Conservation (phyloP, 2,329 filamentous ascomycete species). For the Aspergillus luchuensis region DNA sequence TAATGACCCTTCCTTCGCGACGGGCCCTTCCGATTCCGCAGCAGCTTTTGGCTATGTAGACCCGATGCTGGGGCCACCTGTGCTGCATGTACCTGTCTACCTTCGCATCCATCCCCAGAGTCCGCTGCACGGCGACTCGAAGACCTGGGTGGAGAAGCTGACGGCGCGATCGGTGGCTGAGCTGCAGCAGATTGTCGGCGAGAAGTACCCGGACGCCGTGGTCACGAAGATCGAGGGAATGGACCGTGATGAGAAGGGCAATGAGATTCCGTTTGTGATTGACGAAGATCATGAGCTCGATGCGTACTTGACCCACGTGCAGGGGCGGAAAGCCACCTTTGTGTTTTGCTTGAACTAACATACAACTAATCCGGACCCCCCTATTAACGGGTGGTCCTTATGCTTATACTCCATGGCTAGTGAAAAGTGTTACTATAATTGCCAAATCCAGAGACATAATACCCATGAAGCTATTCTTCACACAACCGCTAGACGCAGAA, state of each 20-base stretch:
- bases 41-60: constrained; percentile 41
- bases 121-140: constrained; percentile 49
- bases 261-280: constrained; percentile 65
- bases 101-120: constrained; percentile 70
- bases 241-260: constrained; percentile 60
- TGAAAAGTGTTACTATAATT: too few species aligned
- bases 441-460: too few species aligned
- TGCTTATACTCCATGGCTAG: too few species aligned
- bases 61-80: constrained; percentile 34
- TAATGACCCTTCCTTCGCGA: constrained; percentile 46
- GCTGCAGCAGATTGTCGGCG: constrained; percentile 61
- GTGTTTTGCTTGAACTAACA: constrained; percentile 42
- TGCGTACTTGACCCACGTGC: constrained; percentile 69
- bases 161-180: constrained; percentile 61
- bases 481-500: too few species aligned
- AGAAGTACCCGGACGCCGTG: constrained; percentile 62
- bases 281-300: constrained; percentile 71
- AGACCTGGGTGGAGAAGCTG: constrained; percentile 68
- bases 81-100: constrained; percentile 60
- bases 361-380: too few species aligned
- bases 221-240: constrained; percentile 67
- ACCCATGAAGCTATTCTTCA: too few species aligned
- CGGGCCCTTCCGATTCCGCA: constrained; percentile 34
- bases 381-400: too few species aligned
- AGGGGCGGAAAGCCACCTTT: constrained; percentile 58